Base-by-base conservation (phyloP, 495 filamentous ascomycete species). In the Penicillium lividum region DNA sequence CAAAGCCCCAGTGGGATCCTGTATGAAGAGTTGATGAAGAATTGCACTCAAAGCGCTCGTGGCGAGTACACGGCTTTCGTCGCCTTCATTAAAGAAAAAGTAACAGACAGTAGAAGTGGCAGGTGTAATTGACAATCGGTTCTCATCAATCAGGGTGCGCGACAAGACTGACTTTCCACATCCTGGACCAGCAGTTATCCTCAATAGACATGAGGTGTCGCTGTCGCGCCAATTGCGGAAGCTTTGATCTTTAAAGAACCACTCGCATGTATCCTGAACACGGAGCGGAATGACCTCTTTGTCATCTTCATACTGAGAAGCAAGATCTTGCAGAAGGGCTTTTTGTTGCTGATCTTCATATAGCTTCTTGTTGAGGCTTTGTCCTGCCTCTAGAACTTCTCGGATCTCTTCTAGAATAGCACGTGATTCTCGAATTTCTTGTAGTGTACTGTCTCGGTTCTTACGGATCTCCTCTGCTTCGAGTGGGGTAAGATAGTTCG, bases 131-230 rank as follows among this genome's bases (percentile, higher is more conserved):
- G 33, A 36, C 33, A 36, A 36, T 36, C 33, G 33, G 9, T 36
- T 36, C 42, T 74, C 66, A 53, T 74, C 68, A 16, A 78, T 58
- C 3, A 78, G 51, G 15, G 54, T 55, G 36, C 56, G 49, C 27
- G 74, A 58, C n/a, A 76, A 58, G 8, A 79, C 72, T 15, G 76
- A 78, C 40, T 78, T 78, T 8, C 77, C 73, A 53, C 71, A 77
- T 7, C 74, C 74, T 15, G 74, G 73, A 45, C 62, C 68, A 8
- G 76, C 76, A 13, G 74, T 69, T 11, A 80, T 59, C 73, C 69
- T 78, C n/a, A 80, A 60, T 9, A 78, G 58, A 56, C 59, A 57
- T 8, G 71, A 66, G 2, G 36, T 13, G 13, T 58, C 30, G 16
- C 40, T 58, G 5, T 73, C 53, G 7, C 62, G 65, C 75, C 71